Conservation (phyloP, 2,329 filamentous ascomycete genomes). For the Fonsecaea nubica region DNA sequence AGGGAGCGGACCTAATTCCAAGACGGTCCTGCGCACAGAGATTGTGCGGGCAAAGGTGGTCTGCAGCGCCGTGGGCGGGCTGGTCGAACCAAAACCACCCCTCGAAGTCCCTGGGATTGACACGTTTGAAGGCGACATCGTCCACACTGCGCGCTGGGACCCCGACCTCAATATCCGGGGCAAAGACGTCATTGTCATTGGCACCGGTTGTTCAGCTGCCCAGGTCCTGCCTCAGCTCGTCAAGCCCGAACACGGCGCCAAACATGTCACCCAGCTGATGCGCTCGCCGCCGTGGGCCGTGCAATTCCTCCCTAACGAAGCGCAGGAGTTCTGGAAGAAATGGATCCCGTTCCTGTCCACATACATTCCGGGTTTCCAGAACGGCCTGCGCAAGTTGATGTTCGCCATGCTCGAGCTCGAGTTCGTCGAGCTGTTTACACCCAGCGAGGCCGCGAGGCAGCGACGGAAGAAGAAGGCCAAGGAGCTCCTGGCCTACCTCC, state of each 20-base stretch:
- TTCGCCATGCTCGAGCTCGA: constrained; percentile 52
- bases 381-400: constrained; percentile 52
- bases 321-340: constrained; percentile 54
- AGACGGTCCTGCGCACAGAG: constrained; percentile 58
- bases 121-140: constrained; percentile 61
- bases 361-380: constrained; percentile 59
- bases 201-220: constrained; percentile 64
- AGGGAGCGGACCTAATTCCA: constrained; percentile 54
- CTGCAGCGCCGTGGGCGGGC: constrained; percentile 61
- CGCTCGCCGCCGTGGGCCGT: constrained; percentile 64
- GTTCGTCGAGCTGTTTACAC: constrained; percentile 49
- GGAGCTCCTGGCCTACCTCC: constrained; percentile 57
- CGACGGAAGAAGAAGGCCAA: constrained; percentile 50
- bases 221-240: constrained; percentile 62
- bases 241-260: constrained; percentile 56
- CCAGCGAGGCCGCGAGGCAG: constrained; percentile 55
- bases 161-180: constrained; percentile 55
- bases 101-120: constrained; percentile 59
- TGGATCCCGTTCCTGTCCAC: constrained; percentile 56
- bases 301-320: constrained; percentile 47
- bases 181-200: constrained; percentile 64
- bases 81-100: constrained; percentile 59
- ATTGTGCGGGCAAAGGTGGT: constrained; percentile 62
- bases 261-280: constrained; percentile 66
- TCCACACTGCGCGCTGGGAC: constrained; percentile 65